phyloP scores from a whole-genome alignment of 805 yeast species.

The Nakazawaea wickerhamii region DNA sequence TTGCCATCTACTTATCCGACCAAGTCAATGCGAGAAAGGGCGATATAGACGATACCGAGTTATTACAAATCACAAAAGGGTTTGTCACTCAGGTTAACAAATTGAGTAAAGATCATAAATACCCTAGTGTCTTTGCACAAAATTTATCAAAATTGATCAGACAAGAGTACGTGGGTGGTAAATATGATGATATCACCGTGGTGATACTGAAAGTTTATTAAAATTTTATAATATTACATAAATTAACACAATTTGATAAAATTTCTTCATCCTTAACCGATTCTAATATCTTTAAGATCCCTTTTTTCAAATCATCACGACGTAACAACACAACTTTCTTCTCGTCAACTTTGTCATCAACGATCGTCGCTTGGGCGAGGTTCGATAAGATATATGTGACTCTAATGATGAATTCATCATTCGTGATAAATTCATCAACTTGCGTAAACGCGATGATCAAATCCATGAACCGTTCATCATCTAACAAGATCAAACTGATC shows the following conservation, averaged over 20 bases:
- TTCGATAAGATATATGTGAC: constrained; percentile 20
- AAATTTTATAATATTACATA: constrained; percentile 9
- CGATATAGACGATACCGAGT: constrained; percentile 1
- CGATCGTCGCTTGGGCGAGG: background rate
- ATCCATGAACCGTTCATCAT: constrained; percentile 18
- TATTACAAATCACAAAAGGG: constrained; percentile 35
- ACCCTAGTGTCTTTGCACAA: constrained; percentile 83
- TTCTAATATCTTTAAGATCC: constrained; percentile 2
- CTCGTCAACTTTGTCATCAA: background rate
- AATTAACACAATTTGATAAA: constrained; percentile 4
- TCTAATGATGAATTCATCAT: constrained; percentile 17
- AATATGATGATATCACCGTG: constrained; percentile 90
- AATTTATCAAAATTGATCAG: constrained; percentile 62
- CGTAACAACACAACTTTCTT: background rate
- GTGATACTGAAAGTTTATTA: constrained; percentile 57
- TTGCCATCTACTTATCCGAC: constrained; percentile 62
- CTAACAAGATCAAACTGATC: constrained; percentile 17
- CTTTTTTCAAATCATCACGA: constrained; percentile 3
- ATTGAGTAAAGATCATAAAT: constrained; percentile 66
- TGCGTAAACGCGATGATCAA: background rate
- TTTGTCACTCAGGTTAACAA: constrained; percentile 65
- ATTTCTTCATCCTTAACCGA: constrained; percentile 7
- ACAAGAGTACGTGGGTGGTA: constrained; percentile 79
- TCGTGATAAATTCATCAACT: background rate
- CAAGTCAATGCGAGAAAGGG: constrained; percentile 24